Evolutionary conservation across 1,284 basidiomycete species (phyloP), one percentile per base, ranked within the genome.

Genomic region (Malassezia furfur): DNA sequence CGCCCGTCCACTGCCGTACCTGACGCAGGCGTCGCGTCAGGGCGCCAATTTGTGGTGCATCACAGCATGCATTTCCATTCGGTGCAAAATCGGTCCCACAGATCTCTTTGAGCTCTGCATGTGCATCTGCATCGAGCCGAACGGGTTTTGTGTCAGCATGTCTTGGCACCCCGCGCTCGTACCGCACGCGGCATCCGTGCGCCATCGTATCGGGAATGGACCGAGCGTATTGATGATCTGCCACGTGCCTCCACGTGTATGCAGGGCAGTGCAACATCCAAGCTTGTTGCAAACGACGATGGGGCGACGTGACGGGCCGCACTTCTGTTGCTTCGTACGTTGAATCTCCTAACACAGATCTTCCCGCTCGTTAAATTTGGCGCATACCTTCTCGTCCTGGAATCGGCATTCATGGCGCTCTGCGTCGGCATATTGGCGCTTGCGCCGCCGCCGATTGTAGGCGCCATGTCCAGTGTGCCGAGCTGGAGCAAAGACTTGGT

Each of bases 321-420:
- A 65, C 39, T 73, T 73, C 52, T 71, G 68, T 59, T 73, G 70
- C 56, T 73, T 66, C 59, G 65, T 57, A 34, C 34, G 57, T 57
- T 7, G 14, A 19, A 4, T 4, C n/a, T 14, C 15, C 38, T 50
- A 19, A 53, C 52, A 3, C 36, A 61, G 59, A 60, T 59, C 11
- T 50, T 70, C 3, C 72, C 72, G 9, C 64, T 74, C 19, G 66
- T 74, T 50, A 74, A 74, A 22, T 47, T 64, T 6, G 72, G 72
- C 5, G 70, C 72, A 3, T 74, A 74, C 50, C 44, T 67, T 28
- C 49, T 71, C 21, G 61, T 68, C 3, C 49, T 68, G 21, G 67
- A 74, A 48, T 63, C 58, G 4, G 67, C 67, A 1, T 48, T 70
- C 14, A 67, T 73, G 15, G 54, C 65, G 21, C 61, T 72, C 12